Base-by-base conservation (phyloP, 768 basidiomycete species). In the Rhodotorula sphaerocarpa region DNA sequence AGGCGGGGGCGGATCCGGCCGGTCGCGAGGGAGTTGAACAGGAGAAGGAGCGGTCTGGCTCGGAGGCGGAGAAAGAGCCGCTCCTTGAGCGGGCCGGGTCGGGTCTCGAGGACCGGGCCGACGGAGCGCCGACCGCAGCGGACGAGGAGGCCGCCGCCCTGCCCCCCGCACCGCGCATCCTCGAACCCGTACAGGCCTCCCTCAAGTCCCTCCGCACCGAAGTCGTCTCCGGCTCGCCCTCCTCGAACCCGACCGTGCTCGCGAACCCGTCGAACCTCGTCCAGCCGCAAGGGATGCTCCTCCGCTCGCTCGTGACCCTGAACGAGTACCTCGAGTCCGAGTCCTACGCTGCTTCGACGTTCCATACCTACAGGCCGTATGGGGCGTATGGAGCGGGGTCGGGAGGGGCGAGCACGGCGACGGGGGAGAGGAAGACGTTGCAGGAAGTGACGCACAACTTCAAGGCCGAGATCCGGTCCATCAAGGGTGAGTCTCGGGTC, bases 251-350 rank as follows among this genome's bases (percentile, higher is more conserved):
- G 2, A 25, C 23, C 23, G 2, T 31, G 16, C 15, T 27, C 28
- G 20, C 46, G 30, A 59, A 57, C 60, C 60, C 57, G n/a, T 59
- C 61, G 5, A 65, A 65, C 58, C 63, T 65, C 57, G 65, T 59
- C 41, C 57, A 55, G 34, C 65, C 65, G 33, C 48, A 46, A 25
- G 65, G 57, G 5, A 59, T 44, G 43, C 56, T 67, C 28, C 45
- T 62, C 27, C 57, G 61, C 7, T 55, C 65, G 18, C 58, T 67
- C 50, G 61, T 61, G 14, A 59, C 57, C 12, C 55, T 67, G 48
- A 62, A 62, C 53, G 57, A 62, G 21, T 62, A 56, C 57, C 57
- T 67, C 61, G 65, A 62, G 11, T 25, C 48, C 10, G 61, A 67
- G 50, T 36, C 34, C 7, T 57, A 66, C 30, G 44, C 60, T 28